Base-by-base conservation (phyloP, 495 filamentous ascomycete species). In the Hypoxylon intermedium region DNA sequence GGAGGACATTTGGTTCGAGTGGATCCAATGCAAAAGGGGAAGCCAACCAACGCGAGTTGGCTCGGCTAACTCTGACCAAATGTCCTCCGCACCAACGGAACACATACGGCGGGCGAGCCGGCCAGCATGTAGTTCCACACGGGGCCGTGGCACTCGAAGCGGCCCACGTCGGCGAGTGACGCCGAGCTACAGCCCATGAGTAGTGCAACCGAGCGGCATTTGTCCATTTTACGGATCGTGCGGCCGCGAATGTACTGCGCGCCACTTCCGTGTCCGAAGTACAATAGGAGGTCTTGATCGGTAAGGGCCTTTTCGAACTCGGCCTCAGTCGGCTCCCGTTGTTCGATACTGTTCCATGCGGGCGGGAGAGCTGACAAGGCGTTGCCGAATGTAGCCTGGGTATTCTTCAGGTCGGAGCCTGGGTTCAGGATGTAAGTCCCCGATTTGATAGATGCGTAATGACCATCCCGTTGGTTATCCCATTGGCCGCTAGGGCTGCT, bases 231-330 rank as follows among this genome's bases (percentile, higher is more conserved):
- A 49, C 89, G 88, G 60, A 98, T 82, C 1, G 90, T 90, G 23
- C 87, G 81, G 0, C 87, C 85, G 20, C 91, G 86, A 51, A 97
- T 92, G 72, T 93, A 98, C 70, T 97, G 93, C 19, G 91, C 88
- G n/a, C 93, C 94, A 62, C 88, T 92, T 42, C 94, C 94, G 72
- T 98, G 94, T 12, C 94, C 94, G 65, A 97, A 98, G 75, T 98
- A 98, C 19, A 98, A 77, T 45, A 96, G 82, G 0, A 97, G 68
- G 52, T 88, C 84, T 12, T 82, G 82, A 0, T 77, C 65, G 18
- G 83, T 73, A 0, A 96, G 79, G 0, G 77, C 80, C 0, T 71
- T 44, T 47, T 86, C 83, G 74, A 97, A 90, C 53, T 96, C 89
- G 1, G 81, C 74, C 72, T 98, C 93, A 0, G 80, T 84, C 3